Evolutionary conservation across 192 early-diverging fungal species (phyloP), one percentile per base, ranked within the genome.

Genomic region (Entomortierella lignicola): DNA sequence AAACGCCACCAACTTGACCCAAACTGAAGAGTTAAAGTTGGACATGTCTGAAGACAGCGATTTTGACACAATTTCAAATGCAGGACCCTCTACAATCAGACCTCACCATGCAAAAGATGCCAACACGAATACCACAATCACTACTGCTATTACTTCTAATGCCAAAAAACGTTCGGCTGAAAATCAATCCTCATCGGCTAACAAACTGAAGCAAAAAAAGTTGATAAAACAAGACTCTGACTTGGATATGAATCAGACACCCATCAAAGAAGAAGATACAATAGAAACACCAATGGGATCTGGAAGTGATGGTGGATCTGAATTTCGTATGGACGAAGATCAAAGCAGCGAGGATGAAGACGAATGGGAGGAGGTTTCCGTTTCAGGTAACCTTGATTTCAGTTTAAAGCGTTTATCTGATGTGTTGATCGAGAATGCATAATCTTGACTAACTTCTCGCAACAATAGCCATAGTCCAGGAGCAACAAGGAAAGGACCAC

Each of bases 331-430:
- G 42, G 72, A 65, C 25, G 48, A 42, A 25, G 73, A 68, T n/a
- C 31, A 37, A 27, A 57, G 57, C 42, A 59, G 65, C 17, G 69
- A 67, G 7, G 82, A 86, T 17, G 72, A 69, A 29, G 72, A 77
- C 27, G 84, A 86, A 21, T 88, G 85, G 85, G 85, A 86, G 42
- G 82, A 80, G 20, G 82, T 88, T 1, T 44, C 67, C 1, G 31
- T 85, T 8, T 57, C 85, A 18, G 67, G 71, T 29, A 61, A 59
- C 34, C 10, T 44, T 18, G 11, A 8, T 39, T 2, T 27, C 8
- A 20, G 51, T 3, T 44, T 39, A 8, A 30, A 10, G 8, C 0
- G 20, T 4, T n/a, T 1, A 0, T 23, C n/a, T 13, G 27, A 31
- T 12, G n/a, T 41, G 56, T 44, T 42, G 39, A 47, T 47, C 17